Evolutionary conservation across 2,329 filamentous ascomycete genomes (phyloP), one percentile per base, ranked within the genome.

Genomic region (Penicillium sp.): DNA sequence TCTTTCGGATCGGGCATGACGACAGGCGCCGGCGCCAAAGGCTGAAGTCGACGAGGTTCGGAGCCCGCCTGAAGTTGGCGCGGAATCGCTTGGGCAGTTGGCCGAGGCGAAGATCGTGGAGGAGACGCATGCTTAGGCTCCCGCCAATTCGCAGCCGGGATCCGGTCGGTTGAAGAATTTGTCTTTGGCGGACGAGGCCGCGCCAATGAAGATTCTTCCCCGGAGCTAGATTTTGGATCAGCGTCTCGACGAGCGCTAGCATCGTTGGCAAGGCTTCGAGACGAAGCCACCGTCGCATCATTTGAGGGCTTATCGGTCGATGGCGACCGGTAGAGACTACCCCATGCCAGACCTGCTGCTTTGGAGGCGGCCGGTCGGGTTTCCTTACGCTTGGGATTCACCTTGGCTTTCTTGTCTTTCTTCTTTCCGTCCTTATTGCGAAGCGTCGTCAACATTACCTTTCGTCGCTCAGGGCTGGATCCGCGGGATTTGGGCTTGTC

Each of bases 261-360:
- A 42, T 63, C 62, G 24, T 64, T 63, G 13, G 60, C 53, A 40
- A 56, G 66, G 23, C 62, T 56, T 5, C 65, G 61, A n/a, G 68
- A 69, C 10, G 67, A 66, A 10, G 54, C 62, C 12, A 65, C 33
- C 3, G 67, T 62, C 8, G 65, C 63, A 48, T 69, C 66, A 39
- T 60, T 66, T 15, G 63, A 57, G 7, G 59, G 56, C 54, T 63
- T 67, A 8, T 66, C 62, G 6, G 62, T 59, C 20, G 60, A 64
- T 1, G 61, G 52, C 9, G 65, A 44, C 6, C 60, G 64, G 24
- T 67, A 65, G 15, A 68, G 64, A 63, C 73, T 67, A 55, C 75
- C 61, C 83, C 84, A 87, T n/a, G 84, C 84, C 52, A 85, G 76
- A 3, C 83, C 83, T 2, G 84, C 84, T 3, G 84, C 84, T 61